Base-by-base conservation (phyloP, 371 early-diverging fungal species). In the Lichtheimia hyalospora region DNA sequence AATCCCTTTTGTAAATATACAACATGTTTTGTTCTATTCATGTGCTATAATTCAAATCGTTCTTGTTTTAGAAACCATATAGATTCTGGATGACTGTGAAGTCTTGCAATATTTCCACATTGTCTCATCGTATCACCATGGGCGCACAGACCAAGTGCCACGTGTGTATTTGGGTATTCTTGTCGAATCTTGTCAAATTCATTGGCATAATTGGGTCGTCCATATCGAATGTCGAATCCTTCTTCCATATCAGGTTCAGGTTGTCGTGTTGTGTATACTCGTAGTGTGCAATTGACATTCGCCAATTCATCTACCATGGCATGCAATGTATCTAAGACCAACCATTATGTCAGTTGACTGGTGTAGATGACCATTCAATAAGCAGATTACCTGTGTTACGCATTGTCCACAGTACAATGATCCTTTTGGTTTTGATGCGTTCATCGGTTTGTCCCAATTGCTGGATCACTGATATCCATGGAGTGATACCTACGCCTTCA, bases 401-500 rank as follows among this genome's bases (percentile, higher is more conserved):
- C 23, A 70, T 61, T 14, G 63, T 67, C 71, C 76, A 76, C 0
- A 72, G 61, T 3, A 68, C 48, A 23, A 56, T 28, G 0, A 68
- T 24, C 3, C 41, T 46, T 49, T 56, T 60, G 0, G 70, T 75
- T 40, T 52, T 54, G 24, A 67, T 55, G 0, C 49, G 34, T 54
- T 60, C 63, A 21, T 58, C 49, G 18, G 55, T 52, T 49, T 63
- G 43, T 20, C 61, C 49, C 5, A 72, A 15, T 18, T 67, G 65
- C 34, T 74, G 66, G 24, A 78, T 21, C 6, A 73, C 61, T 15
- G 71, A 66, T 3, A 78, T 52, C 78, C 78, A 78, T 1, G 78
- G 78, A 20, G 78, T 74, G 46, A 78, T 72, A 0, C 78, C 78
- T 43, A 74, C 66, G 5, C 78, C 78, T 54, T 78, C 73, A 14